Evolutionary conservation across 148 eudicot species (phyloP).

Genomic region (Rhododendron mucronatum): DNA sequence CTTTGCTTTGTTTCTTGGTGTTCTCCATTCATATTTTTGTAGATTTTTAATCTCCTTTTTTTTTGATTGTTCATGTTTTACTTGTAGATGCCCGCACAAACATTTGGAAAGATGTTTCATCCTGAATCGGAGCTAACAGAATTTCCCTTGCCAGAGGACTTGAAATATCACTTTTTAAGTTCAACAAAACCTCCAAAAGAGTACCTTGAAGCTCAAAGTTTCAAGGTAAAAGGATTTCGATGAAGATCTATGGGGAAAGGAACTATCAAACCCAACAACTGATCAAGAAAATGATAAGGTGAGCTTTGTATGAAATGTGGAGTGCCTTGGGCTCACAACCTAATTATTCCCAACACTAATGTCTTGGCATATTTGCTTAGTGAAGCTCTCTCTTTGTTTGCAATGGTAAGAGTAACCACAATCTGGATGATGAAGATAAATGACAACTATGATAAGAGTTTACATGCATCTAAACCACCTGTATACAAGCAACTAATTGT

Average conservation of each 20-base stretch:
- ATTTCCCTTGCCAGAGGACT: conserved; percentile 67
- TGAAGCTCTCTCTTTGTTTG: conserved; percentile 6
- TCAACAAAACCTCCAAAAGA: conserved; percentile 91
- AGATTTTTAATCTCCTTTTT: not conserved
- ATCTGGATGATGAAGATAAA: conserved; percentile 33
- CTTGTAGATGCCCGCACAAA: conserved; percentile 63
- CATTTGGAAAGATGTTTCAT: conserved; percentile 54
- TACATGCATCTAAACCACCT: not conserved
- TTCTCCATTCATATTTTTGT: not conserved
- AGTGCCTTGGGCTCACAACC: not conserved
- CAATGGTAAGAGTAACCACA: conserved; percentile 23
- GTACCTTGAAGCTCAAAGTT: conserved; percentile 48
- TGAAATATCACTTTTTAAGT: conserved; percentile 55
- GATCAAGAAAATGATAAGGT: conserved; percentile 31
- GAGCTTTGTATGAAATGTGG: not conserved
- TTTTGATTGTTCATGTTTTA: not conserved
- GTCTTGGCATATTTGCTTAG: not conserved
- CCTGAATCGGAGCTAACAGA: conserved; percentile 48
- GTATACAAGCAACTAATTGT: too few species aligned
- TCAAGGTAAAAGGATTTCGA: conserved; percentile 34
- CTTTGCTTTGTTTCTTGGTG: not conserved
- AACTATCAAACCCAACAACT: conserved; percentile 29
- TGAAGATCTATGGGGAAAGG: conserved; percentile 43
- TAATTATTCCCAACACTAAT: not conserved
- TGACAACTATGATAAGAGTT: conserved; percentile 17